phyloP scores from a whole-genome alignment of 1,284 basidiomycete species.

The Pseudozyma sp. region DNA sequence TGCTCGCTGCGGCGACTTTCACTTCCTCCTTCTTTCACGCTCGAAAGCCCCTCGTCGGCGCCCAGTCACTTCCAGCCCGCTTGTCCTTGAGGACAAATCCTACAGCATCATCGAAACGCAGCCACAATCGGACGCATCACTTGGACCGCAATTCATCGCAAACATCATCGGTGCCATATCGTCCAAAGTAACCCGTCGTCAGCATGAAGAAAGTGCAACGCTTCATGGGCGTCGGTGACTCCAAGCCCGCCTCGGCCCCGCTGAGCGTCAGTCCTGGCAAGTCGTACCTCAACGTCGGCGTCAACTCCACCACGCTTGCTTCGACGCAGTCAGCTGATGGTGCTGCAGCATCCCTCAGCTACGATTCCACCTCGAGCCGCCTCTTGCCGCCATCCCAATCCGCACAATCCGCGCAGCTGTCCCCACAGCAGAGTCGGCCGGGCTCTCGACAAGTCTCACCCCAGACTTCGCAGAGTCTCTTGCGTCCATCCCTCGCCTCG shows the following conservation, averaged over 20 bases:
- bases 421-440: conserved; percentile 11
- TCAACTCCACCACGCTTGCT: conserved; percentile 3
- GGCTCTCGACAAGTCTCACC: conserved; percentile 27
- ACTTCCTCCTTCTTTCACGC: no score
- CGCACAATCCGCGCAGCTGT: conserved; percentile 6
- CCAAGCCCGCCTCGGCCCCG: conserved; percentile 45
- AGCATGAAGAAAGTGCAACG: conserved; percentile 45
- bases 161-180: no score
- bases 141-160: no score
- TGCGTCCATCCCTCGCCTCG: conserved; percentile 17
- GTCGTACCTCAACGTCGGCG: conserved; percentile 10
- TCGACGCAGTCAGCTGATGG: conserved; percentile 3
- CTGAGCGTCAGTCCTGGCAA: conserved; percentile 30
- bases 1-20: no score
- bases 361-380: conserved; percentile 7
- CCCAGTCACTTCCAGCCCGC: no score
- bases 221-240: conserved; percentile 47
- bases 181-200: not conserved
- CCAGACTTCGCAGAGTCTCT: conserved; percentile 26
- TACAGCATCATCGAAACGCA: no score
- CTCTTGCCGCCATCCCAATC: conserved; percentile 26
- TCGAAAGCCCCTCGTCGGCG: no score
- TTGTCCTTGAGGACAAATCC: no score
- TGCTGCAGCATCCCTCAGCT: conserved; percentile 3
- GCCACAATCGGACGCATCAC: no score